A percentile compares a stretch with the other conserved stretches of the same genome.
Conservation (phyloP, 2,329 filamentous ascomycete species). For the Paecilomyces niveus region DNA sequence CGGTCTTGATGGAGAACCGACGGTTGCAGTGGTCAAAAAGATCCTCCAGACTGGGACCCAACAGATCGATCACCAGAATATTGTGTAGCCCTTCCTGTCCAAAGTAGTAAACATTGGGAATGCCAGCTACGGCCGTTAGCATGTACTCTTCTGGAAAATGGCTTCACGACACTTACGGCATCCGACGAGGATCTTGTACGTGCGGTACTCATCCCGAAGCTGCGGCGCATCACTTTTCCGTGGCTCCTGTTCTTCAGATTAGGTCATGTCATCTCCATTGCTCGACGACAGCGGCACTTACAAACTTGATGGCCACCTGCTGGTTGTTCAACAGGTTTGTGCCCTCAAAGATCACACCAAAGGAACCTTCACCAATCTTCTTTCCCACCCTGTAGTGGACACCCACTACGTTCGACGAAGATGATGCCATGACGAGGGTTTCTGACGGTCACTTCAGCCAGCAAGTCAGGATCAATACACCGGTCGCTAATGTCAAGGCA, state of each 20-base stretch:
- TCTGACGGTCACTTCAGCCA: neutral
- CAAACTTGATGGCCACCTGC: constrained; percentile 99
- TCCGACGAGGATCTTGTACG: constrained; percentile 98
- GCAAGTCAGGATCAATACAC: constrained; percentile 1
- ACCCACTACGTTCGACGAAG: constrained; percentile 93
- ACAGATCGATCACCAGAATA: constrained; percentile 93
- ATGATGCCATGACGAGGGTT: constrained; percentile 62
- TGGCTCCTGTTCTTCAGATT: constrained; percentile 62
- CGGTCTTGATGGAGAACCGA: constrained; percentile 93
- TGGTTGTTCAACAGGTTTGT: constrained; percentile 98
- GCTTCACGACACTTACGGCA: constrained; percentile 68
- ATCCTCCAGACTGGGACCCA: constrained; percentile 91
- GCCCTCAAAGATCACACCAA: constrained; percentile 97
- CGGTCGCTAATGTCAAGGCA: neutral
- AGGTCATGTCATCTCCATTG: neutral
- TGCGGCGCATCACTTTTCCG: constrained; percentile 98
- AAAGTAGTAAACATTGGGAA: constrained; percentile 99
- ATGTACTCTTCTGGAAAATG: constrained; percentile 8
- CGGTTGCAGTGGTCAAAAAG: constrained; percentile 96
- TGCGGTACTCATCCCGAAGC: constrained; percentile 94
- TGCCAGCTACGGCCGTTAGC: constrained; percentile 64
- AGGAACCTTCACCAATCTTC: constrained; percentile 98
- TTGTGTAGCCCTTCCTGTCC: constrained; percentile 98
- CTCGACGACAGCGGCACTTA: constrained; percentile 45
- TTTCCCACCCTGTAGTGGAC: constrained; percentile 98